phyloP scores from a whole-genome alignment of 2,329 filamentous ascomycete species.

The Pyrenophora teres region DNA sequence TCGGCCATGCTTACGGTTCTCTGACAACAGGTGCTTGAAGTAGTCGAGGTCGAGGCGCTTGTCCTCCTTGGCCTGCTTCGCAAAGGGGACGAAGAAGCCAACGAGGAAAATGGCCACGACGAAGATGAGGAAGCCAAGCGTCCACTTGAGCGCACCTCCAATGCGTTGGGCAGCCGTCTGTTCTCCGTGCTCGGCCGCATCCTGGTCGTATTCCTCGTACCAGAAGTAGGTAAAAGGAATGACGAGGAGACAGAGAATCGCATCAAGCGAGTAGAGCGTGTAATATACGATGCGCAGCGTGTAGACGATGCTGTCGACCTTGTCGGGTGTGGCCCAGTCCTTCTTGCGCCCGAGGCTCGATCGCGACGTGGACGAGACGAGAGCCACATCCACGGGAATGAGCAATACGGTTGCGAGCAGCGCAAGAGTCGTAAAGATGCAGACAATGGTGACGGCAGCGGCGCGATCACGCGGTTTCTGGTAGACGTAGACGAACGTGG shows the following conservation, averaged over 20 bases:
- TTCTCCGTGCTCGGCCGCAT: conserved; percentile 77
- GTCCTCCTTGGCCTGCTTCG: conserved; percentile 64
- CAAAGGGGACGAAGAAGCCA: conserved; percentile 90
- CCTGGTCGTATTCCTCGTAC: conserved; percentile 96
- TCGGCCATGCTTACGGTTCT: conserved; percentile 66
- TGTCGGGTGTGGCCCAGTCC: conserved; percentile 87
- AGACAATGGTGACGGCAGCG: conserved; percentile 77
- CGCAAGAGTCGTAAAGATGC: conserved; percentile 83
- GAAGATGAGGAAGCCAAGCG: conserved; percentile 78
- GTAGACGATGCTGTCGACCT: conserved; percentile 75
- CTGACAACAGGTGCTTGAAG: conserved; percentile 80
- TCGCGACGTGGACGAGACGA: conserved; percentile 86
- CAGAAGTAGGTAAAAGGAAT: conserved; percentile 98
- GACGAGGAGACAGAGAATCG: conserved; percentile 82
- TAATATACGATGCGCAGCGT: conserved; percentile 92
- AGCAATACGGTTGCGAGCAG: conserved; percentile 91
- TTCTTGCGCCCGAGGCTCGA: conserved; percentile 81
- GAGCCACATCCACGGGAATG: conserved; percentile 91
- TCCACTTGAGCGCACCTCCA: conserved; percentile 89
- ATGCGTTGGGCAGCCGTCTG: conserved; percentile 73
- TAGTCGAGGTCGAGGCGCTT: conserved; percentile 83
- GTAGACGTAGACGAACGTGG: conserved; percentile 88
- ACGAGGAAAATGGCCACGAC: conserved; percentile 84
- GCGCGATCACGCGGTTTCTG: conserved; percentile 88
- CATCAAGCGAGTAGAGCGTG: conserved; percentile 87